Evolutionary conservation across 1,139 yeast genomes (phyloP).

Genomic region (Geotrichum restrictum): DNA sequence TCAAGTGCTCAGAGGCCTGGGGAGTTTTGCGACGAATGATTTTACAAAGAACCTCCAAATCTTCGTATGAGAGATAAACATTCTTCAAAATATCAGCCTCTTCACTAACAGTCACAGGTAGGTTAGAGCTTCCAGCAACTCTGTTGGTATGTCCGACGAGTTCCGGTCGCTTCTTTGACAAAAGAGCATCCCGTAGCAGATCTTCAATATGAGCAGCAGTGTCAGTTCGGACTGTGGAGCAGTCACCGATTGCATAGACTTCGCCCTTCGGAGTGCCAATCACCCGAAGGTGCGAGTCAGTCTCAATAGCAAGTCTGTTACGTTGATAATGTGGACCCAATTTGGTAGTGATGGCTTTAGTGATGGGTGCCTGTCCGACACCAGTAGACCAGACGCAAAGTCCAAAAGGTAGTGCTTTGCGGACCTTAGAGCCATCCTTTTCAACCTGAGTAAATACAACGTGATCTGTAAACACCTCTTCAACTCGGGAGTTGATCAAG

Average conservation of each 20-base stretch:
- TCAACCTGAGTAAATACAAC: constrained; percentile 51
- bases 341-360: constrained; percentile 46
- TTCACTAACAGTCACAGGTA: constrained; percentile 21
- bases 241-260: constrained; percentile 66
- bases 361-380: constrained; percentile 56
- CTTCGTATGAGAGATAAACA: constrained; percentile 46
- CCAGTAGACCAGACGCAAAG: constrained; percentile 68
- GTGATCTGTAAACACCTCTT: constrained; percentile 50
- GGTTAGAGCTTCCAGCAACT: constrained; percentile 25
- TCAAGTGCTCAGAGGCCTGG: constrained; percentile 53
- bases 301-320: constrained; percentile 60
- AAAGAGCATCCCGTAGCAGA: constrained; percentile 30
- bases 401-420: constrained; percentile 55
- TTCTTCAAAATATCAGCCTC: constrained; percentile 41
- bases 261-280: constrained; percentile 59
- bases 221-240: constrained; percentile 54
- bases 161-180: constrained; percentile 16
- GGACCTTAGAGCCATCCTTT: constrained; percentile 42
- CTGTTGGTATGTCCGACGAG: constrained; percentile 22
- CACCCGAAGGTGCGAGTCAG: constrained; percentile 61
- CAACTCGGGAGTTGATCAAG: constrained; percentile 56
- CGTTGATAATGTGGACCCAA: constrained; percentile 46
- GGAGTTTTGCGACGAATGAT: constrained; percentile 51
- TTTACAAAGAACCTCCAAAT: constrained; percentile 45
- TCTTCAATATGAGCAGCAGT: constrained; percentile 47